Base-by-base conservation (phyloP, 2,329 filamentous ascomycete species). In the Neopestalotiopsis clavispora region DNA sequence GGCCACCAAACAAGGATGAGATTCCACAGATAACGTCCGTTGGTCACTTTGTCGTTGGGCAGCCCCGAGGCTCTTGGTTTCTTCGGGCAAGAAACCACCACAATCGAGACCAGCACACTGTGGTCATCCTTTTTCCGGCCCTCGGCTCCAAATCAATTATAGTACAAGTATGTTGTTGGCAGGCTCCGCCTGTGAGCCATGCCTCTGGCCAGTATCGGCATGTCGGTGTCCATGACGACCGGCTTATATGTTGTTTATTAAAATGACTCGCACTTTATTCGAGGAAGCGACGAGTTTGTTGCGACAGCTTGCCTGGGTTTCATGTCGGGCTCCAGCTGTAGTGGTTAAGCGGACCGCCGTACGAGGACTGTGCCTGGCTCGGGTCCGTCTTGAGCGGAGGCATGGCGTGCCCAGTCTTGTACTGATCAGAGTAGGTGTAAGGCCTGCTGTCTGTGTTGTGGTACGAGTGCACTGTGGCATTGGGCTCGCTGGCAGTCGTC, bases 261-360 rank as follows among this genome's bases (percentile, higher is more conserved):
- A 28, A 28, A 52, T 20, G 45, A 52, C 14, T 6, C 45, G 45
- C 17, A 23, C 34, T 52, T 6, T 52, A 1, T 52, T 52, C 14
- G 20, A 52, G n/a, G 7, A 20, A 9, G 17, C 17, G 20, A 20
- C 45, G 17, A 20, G n/a, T 20, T n/a, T 52, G 17, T 20, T 9
- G 20, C 17, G n/a, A 20, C 45, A 52, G n/a, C 20, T 52, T 14
- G 23, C 23, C 45, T 52, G 45, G 14, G n/a, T 10, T 9, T 74
- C 71, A 87, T 68, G 84, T 86, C 65, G 83, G 80, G 71, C 84
- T 87, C 87, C 87, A 89, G 40, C 86, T 87, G 75, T 89, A 89
- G 75, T 88, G 85, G 75, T 83, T 85, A 77, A 88, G 81, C 63
- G 79, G 80, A 67, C 84, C 83, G 69, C 85, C 86, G 14, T 85